These are phyloP conservation scores for Ceratocystis colombiana DNA, from an alignment of 2,329 filamentous ascomycete genomes.

Conservation along the genomic window DNA sequence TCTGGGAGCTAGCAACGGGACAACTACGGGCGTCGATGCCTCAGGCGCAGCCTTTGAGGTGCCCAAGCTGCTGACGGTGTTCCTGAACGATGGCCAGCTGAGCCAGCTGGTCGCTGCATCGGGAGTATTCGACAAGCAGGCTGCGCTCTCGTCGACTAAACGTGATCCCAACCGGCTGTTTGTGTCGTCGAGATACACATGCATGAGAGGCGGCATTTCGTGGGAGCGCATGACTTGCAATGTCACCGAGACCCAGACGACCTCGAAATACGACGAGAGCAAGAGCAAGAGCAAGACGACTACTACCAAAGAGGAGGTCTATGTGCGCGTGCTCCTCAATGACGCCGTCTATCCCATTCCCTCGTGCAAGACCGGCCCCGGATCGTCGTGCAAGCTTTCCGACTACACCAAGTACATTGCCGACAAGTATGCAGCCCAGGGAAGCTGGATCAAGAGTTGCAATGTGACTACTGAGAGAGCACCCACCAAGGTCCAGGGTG, in stretches of 20 bases:
- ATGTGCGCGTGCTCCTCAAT: slow-evolving; percentile 50
- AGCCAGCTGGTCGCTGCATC: slow-evolving; percentile 49
- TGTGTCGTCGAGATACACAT: slow-evolving; percentile 45
- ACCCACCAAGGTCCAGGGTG: slow-evolving; percentile 37
- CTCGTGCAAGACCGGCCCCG: slow-evolving; percentile 46
- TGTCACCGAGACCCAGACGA: slow-evolving; percentile 18
- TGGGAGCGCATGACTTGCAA: slow-evolving; percentile 53
- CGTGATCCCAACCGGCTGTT: slow-evolving; percentile 43
- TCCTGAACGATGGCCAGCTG: slow-evolving; percentile 57
- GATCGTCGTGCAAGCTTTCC: slow-evolving; percentile 41
- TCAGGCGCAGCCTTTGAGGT: slow-evolving; percentile 41
- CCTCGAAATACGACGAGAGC: slow-evolving; percentile 19
- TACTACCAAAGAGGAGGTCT: slow-evolving; percentile 33
- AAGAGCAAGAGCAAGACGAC: slow-evolving; percentile 7
- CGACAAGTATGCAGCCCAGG: slow-evolving; percentile 39
- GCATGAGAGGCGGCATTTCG: slow-evolving; percentile 55
- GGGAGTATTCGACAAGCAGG: slow-evolving; percentile 51
- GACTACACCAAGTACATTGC: slow-evolving; percentile 39
- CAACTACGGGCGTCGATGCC: slow-evolving; percentile 38
- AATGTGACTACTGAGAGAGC: slow-evolving; percentile 37
- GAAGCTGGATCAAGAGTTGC: slow-evolving; percentile 42
- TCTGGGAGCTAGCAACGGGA: slow-evolving; percentile 42
- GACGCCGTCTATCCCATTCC: slow-evolving; percentile 53
- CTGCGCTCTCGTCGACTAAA: slow-evolving; percentile 38
- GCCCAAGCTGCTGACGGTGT: slow-evolving; percentile 50